These are phyloP conservation scores for Colletotrichum higginsianum DNA, from an alignment of 2,329 filamentous ascomycete genomes.

Conservation along the genomic window DNA sequence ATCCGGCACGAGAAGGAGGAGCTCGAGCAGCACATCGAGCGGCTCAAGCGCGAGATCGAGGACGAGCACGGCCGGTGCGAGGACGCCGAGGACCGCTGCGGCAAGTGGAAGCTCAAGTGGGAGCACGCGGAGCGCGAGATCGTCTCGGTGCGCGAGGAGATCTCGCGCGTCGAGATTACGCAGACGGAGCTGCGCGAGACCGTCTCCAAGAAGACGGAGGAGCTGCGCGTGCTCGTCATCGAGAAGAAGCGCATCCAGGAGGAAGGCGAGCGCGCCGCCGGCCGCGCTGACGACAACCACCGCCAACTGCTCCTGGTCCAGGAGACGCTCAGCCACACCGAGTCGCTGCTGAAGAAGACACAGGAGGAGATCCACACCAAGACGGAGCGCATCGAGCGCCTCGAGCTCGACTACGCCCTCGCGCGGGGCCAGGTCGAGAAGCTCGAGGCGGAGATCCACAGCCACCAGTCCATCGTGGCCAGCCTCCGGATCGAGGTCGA, in stretches of 20 bases:
- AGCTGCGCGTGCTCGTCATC: slow-evolving; percentile 21
- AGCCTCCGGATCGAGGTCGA: slow-evolving; percentile 30
- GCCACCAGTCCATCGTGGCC: slow-evolving; percentile 14
- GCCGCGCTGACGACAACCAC: slow-evolving; percentile 32
- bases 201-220: slow-evolving; percentile 27
- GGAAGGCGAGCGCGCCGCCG: slow-evolving; percentile 13
- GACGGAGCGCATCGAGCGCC: slow-evolving; percentile 27
- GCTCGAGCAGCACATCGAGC: slow-evolving; percentile 22
- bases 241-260: slow-evolving; percentile 39
- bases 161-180: slow-evolving; percentile 17
- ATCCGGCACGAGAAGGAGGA: slow-evolving; percentile 25
- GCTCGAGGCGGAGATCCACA: slow-evolving; percentile 19
- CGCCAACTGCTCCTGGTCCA: slow-evolving; percentile 23
- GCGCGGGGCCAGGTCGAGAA: slow-evolving; percentile 4
- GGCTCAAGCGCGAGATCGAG: slow-evolving; percentile 22
- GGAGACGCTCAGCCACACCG: slow-evolving; percentile 28
- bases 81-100: slow-evolving; percentile 27
- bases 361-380: slow-evolving; percentile 26
- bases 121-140: slow-evolving; percentile 33
- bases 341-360: slow-evolving; percentile 24
- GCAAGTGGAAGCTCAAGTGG: slow-evolving; percentile 37
- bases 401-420: slow-evolving; percentile 13
- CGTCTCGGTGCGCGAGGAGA: slow-evolving; percentile 24
- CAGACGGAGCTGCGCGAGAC: slow-evolving; percentile 26
- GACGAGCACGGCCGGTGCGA: slow-evolving; percentile 29